Evolutionary conservation across 257 asterid species (phyloP).

Genomic region (Linderniella brevidens): DNA sequence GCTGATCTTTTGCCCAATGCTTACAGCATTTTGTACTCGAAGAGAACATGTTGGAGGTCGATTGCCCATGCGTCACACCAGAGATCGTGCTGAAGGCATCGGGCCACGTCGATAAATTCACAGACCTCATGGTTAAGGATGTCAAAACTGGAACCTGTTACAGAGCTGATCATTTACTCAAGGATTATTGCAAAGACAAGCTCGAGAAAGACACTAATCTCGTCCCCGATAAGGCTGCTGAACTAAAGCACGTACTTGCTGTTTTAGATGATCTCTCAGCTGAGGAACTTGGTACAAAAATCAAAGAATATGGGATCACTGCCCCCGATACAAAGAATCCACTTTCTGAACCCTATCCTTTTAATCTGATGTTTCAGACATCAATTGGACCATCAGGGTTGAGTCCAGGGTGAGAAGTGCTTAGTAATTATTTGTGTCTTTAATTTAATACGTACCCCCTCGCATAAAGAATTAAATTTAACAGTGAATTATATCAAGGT

Average conservation of each 20-base stretch:
- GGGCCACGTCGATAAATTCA: conserved; percentile 71
- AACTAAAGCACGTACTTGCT: conserved; percentile 39
- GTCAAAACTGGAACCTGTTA: conserved; percentile 47
- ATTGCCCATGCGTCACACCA: conserved; percentile 70
- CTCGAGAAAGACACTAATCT: conserved; percentile 39
- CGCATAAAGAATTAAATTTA: background rate
- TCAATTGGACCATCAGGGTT: conserved; percentile 56
- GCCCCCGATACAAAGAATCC: conserved; percentile 50
- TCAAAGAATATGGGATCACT: conserved; percentile 40
- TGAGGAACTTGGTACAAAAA: conserved; percentile 44
- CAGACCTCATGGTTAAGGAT: conserved; percentile 76
- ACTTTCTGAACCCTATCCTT: conserved; percentile 60
- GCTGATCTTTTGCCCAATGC: conserved; percentile 4
- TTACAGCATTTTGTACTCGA: conserved; percentile 61
- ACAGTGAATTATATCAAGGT: background rate
- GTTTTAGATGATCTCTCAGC: conserved; percentile 45
- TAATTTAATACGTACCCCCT: no score
- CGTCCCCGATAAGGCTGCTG: conserved; percentile 25
- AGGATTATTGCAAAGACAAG: conserved; percentile 53
- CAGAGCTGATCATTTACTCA: conserved; percentile 60
- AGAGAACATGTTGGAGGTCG: conserved; percentile 66
- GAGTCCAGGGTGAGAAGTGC: conserved; percentile 35
- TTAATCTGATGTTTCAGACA: conserved; percentile 54
- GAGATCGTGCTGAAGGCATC: conserved; percentile 62
- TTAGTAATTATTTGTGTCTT: background rate